Evolutionary conservation across 2,329 filamentous ascomycete species (phyloP).

Genomic region (Raffaelea deltoideospora): DNA sequence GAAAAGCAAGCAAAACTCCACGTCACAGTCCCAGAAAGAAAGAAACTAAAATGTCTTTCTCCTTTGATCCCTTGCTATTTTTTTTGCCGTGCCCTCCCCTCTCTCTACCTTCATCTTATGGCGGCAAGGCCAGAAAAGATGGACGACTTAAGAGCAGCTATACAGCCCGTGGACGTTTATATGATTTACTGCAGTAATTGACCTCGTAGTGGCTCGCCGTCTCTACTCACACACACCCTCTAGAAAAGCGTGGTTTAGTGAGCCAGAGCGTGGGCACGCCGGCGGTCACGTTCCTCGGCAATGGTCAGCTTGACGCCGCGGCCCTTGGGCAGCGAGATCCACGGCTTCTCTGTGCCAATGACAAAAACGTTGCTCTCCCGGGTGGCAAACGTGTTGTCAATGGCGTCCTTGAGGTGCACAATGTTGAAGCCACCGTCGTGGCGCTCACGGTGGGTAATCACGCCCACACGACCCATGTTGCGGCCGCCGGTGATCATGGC

Average conservation of each 20-base stretch:
- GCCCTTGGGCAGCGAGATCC: slow-evolving; percentile 98
- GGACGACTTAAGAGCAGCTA: no score
- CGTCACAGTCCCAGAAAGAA: no score
- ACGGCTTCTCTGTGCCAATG: slow-evolving; percentile 97
- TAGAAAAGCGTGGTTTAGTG: slow-evolving; percentile 21
- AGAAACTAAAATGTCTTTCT: no score
- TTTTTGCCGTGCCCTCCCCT: no score
- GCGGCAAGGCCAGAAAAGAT: no score
- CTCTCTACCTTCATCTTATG: no score
- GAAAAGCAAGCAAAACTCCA: no score
- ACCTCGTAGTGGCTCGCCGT: no score
- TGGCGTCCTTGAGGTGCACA: slow-evolving; percentile 98
- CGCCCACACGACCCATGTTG: slow-evolving; percentile 99
- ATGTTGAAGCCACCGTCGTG: slow-evolving; percentile 99
- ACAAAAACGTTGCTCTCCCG: slow-evolving; percentile 99
- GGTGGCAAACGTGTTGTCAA: slow-evolving; percentile 99
- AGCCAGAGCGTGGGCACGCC: slow-evolving; percentile 51
- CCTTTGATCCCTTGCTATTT: no score
- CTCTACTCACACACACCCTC: no score
- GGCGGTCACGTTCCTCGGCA: slow-evolving; percentile 97
- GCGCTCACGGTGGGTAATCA: slow-evolving; percentile 99
- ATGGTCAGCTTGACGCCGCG: slow-evolving; percentile 99
- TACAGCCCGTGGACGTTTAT: no score
- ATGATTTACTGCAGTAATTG: no score
- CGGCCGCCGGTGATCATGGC: slow-evolving; percentile 99